These are phyloP conservation scores for Spathaspora sp. DNA, from an alignment of 1,139 yeast species.

Conservation along the genomic window DNA sequence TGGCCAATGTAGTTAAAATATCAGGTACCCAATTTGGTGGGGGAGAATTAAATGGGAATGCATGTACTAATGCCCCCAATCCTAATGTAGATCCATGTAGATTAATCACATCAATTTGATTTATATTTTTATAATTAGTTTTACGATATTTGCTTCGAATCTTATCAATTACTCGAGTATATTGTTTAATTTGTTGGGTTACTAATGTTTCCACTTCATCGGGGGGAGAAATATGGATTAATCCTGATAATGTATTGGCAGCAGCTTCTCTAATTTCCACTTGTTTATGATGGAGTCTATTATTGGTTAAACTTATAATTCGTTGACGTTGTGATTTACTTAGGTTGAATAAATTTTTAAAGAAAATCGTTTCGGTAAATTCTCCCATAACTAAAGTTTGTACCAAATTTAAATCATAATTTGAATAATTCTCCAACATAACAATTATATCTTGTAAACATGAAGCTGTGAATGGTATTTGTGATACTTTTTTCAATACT, in stretches of 20 bases:
- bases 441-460: slow-evolving; percentile 47
- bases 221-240: slow-evolving; percentile 74
- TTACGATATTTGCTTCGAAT: slow-evolving; percentile 32
- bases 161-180: slow-evolving; percentile 29
- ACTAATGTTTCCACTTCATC: slow-evolving; percentile 47
- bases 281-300: slow-evolving; percentile 59
- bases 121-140: slow-evolving; percentile 28
- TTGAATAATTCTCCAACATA: slow-evolving; percentile 49
- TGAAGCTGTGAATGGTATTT: slow-evolving; percentile 50
- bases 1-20: slow-evolving; percentile 67
- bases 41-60: slow-evolving; percentile 89
- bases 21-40: slow-evolving; percentile 90
- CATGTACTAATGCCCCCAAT: slow-evolving; percentile 82
- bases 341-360: slow-evolving; percentile 66
- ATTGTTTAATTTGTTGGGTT: slow-evolving; percentile 21
- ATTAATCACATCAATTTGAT: slow-evolving; percentile 43
- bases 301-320: slow-evolving; percentile 54
- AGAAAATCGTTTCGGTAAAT: slow-evolving; percentile 72
- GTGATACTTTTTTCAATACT: slow-evolving; percentile 56
- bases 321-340: slow-evolving; percentile 45
- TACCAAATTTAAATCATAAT: slow-evolving; percentile 54
- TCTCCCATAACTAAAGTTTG: slow-evolving; percentile 69
- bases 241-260: slow-evolving; percentile 73
- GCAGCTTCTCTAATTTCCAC: slow-evolving; percentile 79
- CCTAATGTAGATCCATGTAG: slow-evolving; percentile 91